Evolutionary conservation across 352 stramenopile genomes (phyloP).

Genomic region (Phytophthora pluvialis): DNA sequence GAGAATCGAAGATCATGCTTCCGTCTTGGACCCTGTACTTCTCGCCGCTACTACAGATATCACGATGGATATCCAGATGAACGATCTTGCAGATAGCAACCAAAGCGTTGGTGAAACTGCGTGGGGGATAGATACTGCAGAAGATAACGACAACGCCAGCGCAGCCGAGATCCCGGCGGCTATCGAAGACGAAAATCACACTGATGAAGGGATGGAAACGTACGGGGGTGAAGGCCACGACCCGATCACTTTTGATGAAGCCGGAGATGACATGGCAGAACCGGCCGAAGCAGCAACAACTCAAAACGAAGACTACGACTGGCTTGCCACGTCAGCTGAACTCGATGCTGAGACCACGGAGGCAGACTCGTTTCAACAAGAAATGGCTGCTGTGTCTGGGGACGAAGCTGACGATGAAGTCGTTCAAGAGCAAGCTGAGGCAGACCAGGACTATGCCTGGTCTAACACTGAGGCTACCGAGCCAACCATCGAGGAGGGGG

Average conservation of each 20-base stretch:
- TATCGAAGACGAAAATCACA: neutral
- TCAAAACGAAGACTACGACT: slow-evolving; percentile 21
- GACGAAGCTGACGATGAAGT: slow-evolving; percentile 15
- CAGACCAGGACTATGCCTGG: slow-evolving; percentile 15
- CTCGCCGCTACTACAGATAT: slow-evolving; percentile 46
- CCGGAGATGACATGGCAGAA: slow-evolving; percentile 1
- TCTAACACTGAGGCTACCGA: slow-evolving; percentile 1
- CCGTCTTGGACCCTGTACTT: slow-evolving; percentile 5
- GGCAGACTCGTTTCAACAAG: slow-evolving; percentile 24
- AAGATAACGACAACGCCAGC: slow-evolving; percentile 1
- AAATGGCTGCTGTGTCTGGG: slow-evolving; percentile 29
- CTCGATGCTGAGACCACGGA: slow-evolving; percentile 2
- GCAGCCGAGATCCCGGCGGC: neutral
- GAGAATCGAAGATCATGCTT: neutral
- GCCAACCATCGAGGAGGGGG: slow-evolving; percentile 16
- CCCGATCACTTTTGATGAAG: neutral
- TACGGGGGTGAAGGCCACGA: slow-evolving; percentile 4
- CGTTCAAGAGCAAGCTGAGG: slow-evolving; percentile 2
- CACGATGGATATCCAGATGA: slow-evolving; percentile 55
- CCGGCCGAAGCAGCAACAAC: neutral
- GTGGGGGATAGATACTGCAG: neutral
- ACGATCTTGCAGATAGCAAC: slow-evolving; percentile 15
- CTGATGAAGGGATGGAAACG: neutral
- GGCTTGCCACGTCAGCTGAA: slow-evolving; percentile 24
- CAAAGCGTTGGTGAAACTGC: slow-evolving; percentile 2